These are phyloP conservation scores for Nannochloris sp. DNA, from an alignment of 139 green algal species.

Conservation along the genomic window DNA sequence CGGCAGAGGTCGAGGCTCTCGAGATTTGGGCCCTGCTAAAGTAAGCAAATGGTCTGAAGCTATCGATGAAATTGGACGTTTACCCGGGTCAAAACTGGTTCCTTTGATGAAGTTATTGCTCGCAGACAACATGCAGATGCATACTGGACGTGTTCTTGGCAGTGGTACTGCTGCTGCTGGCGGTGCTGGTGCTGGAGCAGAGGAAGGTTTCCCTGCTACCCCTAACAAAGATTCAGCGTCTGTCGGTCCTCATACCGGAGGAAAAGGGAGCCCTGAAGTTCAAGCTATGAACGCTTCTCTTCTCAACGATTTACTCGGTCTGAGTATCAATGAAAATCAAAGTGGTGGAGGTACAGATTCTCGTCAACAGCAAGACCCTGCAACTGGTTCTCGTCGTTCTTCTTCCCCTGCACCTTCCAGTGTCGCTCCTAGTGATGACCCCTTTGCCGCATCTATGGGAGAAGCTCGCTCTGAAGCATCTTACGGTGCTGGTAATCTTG, in stretches of 20 bases:
- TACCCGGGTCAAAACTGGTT: slow-evolving; percentile 2
- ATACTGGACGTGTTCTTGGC: background rate
- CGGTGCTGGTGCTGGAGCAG: background rate
- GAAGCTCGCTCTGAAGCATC: too few species aligned
- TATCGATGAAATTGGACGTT: slow-evolving; percentile 2
- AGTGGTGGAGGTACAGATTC: background rate
- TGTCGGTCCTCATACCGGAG: background rate
- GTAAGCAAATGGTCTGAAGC: slow-evolving; percentile 2
- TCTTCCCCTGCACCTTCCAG: background rate
- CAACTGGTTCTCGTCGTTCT: background rate
- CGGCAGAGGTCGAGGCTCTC: background rate
- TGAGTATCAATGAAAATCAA: background rate
- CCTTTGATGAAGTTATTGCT: slow-evolving; percentile 19
- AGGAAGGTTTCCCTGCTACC: background rate
- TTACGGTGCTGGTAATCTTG: too few species aligned
- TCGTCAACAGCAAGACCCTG: background rate
- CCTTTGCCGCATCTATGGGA: background rate
- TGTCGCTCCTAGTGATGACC: background rate
- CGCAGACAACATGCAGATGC: slow-evolving; percentile 9
- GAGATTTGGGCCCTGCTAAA: background rate
- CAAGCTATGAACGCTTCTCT: too few species aligned
- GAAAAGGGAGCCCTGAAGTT: too few species aligned
- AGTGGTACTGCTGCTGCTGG: background rate
- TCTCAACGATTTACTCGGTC: too few species aligned
- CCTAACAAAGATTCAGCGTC: background rate